Evolutionary conservation across 2,329 filamentous ascomycete genomes (phyloP), one percentile per base, ranked within the genome.

Genomic region (Colletotrichum tamarilloi): DNA sequence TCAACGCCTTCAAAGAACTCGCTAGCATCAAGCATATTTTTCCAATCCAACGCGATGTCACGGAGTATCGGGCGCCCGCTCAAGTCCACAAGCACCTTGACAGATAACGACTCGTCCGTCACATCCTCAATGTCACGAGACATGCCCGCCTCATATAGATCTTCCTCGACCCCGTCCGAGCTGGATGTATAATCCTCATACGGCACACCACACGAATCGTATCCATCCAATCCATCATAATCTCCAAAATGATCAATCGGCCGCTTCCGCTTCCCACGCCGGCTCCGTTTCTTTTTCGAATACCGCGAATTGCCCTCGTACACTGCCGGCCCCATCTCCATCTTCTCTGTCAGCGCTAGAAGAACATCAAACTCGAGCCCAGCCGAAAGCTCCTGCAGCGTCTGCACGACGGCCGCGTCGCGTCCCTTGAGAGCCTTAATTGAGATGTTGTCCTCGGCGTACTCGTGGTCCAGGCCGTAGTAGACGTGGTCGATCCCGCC

Each of bases 381-480:
- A 0, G 69, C 63, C 12, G 78, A 79, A 1, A 79, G 22, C 1
- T 77, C 55, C 1, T 75, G 72, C 5, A 84, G 76, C 22, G 64
- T 67, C 9, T 80, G 75, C 0, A 81, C 76, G 1, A 76, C 75
- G 1, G 71, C 65, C 12, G 76, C 57, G 62, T 84, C 83, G 0
- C 59, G 64, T 0, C 72, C 57, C 59, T 83, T 81, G 9, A 85
- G 67, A 0, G 55, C 68, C 14, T 60, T 55, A 26, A 78, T 73
- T 3, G 81, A 81, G n/a, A 81, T 68, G 62, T 76, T 80, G 30
- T 77, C 78, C 52, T 82, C 77, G 5, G 78, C 80, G 67, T 84
- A 84, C 26, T 80, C 76, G 62, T 84, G 76, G 3, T 79, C 79
- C 5, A 85, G 76, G 9, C 78, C 60, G 58, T 82, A 80, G 57